Evolutionary conservation across 2,329 filamentous ascomycete genomes (phyloP).

Genomic region (Ceratocystis albifundus): DNA sequence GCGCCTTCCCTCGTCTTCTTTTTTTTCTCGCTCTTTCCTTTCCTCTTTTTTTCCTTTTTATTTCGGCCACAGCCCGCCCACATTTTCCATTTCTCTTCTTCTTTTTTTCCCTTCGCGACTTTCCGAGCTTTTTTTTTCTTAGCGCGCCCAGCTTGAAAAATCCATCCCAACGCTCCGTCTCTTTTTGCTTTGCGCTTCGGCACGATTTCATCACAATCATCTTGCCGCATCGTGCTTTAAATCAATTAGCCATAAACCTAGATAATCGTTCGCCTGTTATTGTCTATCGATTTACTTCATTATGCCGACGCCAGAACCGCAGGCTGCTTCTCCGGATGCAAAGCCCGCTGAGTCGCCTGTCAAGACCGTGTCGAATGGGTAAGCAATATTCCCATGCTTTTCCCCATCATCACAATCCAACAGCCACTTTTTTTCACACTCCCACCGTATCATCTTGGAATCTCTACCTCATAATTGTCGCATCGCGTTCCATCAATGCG

Average conservation of each 20-base stretch:
- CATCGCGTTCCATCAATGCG: not conserved
- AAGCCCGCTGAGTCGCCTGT: constrained; percentile 16
- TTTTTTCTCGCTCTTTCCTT: not conserved
- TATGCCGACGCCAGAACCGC: constrained; percentile 21
- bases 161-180: not conserved
- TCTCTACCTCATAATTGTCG: too few relatives aligned
- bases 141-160: constrained; percentile 6
- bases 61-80: constrained; percentile 12
- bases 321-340: constrained; percentile 9
- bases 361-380: constrained; percentile 20
- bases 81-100: constrained; percentile 3
- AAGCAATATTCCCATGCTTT: constrained; percentile 20
- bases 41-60: constrained; percentile 2
- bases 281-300: not conserved
- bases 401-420: constrained; percentile 15
- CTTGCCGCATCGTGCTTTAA: not conserved
- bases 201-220: not conserved
- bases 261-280: not conserved
- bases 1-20: not conserved
- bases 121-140: not conserved
- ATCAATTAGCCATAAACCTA: constrained; percentile 10
- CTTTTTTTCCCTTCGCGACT: not conserved
- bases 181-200: not conserved
- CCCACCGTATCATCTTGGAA: not conserved
- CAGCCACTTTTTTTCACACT: not conserved